Evolutionary conservation across 371 early-diverging fungal species (phyloP), one percentile per base, ranked within the genome.

Genomic region (Mortierella sp.): DNA sequence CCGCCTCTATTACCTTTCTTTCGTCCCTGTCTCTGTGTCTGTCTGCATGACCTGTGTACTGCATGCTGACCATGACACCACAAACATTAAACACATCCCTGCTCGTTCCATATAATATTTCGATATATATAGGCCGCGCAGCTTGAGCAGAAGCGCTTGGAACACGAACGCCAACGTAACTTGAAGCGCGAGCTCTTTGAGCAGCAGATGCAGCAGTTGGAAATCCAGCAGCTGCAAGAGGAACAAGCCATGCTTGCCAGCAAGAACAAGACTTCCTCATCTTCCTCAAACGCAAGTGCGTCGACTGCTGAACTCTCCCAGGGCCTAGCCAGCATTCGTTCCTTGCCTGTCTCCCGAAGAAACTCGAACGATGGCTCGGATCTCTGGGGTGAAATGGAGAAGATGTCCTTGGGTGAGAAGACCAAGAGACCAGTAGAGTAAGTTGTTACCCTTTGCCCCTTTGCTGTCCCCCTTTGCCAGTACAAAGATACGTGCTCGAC

Each of bases 321-420:
- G 31, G 50, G 47, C 23, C 43, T 67, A 43, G 46, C 43, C 46
- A 63, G 41, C 46, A 47, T 68, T 31, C 75, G 56, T n/a, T 67
- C 73, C 21, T 21, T 65, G 23, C 72, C 75, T n/a, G 60, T 60
- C 17, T 83, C 85, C 12, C 73, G 85, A 44, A 84, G 85, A 56
- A 83, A 82, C 68, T 84, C 85, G 57, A 71, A 79, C 34, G 85
- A 83, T 58, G 81, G 78, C 27, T 65, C 70, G 37, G 79, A 80
- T 32, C 68, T 83, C 30, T 82, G 84, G 82, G 72, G 80, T 27
- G 82, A 80, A 42, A 78, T 84, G 55, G 83, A 82, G 27, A 80
- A 80, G 28, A 56, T 84, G 50, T 68, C 75, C 8, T 30, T 73
- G 23, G 56, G 68, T 12, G 67, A 67, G 7, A 66, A 62, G 63